phyloP scores from a whole-genome alignment of 1,284 basidiomycete species.

The Pyrrhoderma noxium region DNA sequence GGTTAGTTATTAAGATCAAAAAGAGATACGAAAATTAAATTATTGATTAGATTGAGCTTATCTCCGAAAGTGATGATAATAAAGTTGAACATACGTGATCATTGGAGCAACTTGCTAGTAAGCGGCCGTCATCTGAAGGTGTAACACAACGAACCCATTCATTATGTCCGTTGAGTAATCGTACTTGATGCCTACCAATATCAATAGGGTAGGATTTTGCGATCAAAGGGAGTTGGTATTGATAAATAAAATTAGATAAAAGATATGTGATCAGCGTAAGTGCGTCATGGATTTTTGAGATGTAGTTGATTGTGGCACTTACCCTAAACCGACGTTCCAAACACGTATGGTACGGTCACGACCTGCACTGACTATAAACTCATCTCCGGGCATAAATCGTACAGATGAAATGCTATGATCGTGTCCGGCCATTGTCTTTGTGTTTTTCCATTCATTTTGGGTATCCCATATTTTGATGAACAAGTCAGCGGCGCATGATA shows the following conservation, averaged over 20 bases:
- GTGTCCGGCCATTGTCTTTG: constrained; percentile 67
- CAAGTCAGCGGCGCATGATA: constrained; percentile 70
- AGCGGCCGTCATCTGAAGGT: constrained; percentile 55
- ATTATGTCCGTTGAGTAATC: constrained; percentile 44
- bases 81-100: constrained; percentile 48
- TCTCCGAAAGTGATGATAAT: neutral
- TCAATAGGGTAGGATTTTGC: constrained; percentile 38
- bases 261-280: no score
- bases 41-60: no score
- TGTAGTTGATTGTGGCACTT: constrained; percentile 21
- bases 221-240: neutral
- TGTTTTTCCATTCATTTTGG: constrained; percentile 66
- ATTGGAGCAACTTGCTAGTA: constrained; percentile 58
- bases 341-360: constrained; percentile 66
- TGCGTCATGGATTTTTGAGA: neutral
- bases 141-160: constrained; percentile 67
- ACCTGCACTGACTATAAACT: constrained; percentile 61
- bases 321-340: constrained; percentile 70
- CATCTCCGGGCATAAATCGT: constrained; percentile 66
- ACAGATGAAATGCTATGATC: constrained; percentile 70
- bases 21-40: neutral
- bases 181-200: constrained; percentile 31
- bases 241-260: no score
- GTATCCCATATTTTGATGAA: constrained; percentile 76
- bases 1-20: no score